phyloP scores from a whole-genome alignment of 495 filamentous ascomycete genomes.

The Daldinia loculata region DNA sequence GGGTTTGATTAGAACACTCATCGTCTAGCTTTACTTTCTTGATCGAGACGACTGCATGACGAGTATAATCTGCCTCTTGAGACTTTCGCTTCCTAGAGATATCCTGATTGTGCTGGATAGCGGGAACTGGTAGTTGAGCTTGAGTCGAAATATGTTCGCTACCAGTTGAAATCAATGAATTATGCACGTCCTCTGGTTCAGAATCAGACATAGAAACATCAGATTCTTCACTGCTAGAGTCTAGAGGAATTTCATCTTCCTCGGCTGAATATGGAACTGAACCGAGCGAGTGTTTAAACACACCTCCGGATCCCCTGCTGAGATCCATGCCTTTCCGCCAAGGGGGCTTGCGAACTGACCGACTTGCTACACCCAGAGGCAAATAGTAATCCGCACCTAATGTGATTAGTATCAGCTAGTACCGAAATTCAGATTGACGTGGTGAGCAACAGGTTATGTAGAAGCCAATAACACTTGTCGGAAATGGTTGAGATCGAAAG shows the following conservation, averaged over 20 bases:
- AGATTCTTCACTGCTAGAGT: slow-evolving; percentile 30
- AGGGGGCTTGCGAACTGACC: slow-evolving; percentile 1
- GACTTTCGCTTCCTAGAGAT: slow-evolving; percentile 54
- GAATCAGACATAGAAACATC: slow-evolving; percentile 36
- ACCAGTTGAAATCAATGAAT: slow-evolving; percentile 20
- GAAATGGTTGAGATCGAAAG: slow-evolving; percentile 13
- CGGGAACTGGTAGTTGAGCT: slow-evolving; percentile 6
- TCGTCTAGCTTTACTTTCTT: slow-evolving; percentile 53
- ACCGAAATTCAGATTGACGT: slow-evolving; percentile 4
- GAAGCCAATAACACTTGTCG: slow-evolving; percentile 31
- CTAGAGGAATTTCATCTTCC: slow-evolving; percentile 36
- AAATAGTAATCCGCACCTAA: slow-evolving; percentile 7
- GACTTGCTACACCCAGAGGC: background rate
- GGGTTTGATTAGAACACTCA: background rate
- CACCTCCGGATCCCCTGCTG: background rate
- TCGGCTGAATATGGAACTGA: slow-evolving; percentile 11
- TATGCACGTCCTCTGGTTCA: slow-evolving; percentile 7
- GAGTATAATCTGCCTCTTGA: slow-evolving; percentile 12
- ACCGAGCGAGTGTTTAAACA: background rate
- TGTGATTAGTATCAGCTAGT: slow-evolving; percentile 17
- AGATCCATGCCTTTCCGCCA: slow-evolving; percentile 7
- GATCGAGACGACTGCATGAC: slow-evolving; percentile 20
- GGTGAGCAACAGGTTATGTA: slow-evolving; percentile 1
- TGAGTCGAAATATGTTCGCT: slow-evolving; percentile 16
- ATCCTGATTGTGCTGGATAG: slow-evolving; percentile 7